Base-by-base conservation (phyloP, 306 rosid genomes). In the Cucurbita argyrosperma region DNA sequence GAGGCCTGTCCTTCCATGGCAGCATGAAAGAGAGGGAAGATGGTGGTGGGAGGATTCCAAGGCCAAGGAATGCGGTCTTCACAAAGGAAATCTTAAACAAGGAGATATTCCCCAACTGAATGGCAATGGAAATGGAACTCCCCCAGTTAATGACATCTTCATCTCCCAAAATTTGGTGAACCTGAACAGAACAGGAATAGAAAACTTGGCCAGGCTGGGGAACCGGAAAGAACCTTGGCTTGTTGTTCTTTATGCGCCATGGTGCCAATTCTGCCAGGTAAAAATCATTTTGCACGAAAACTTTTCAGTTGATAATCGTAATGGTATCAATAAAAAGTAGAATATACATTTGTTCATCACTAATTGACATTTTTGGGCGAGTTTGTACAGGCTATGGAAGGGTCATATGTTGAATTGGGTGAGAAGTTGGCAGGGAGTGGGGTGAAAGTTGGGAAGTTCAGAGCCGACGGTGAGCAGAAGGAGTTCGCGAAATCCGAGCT, bases 11-110 rank as follows among this genome's bases (percentile, higher is more conserved):
- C 85, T 94, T 46, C 99, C 99, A 2, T 95, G 99, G 42, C 99
- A 94, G 58, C 99, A 91, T 73, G 99, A 94, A 83, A 89, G 99
- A 75, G 99, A 94, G 39, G 99, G 99, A 79, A 86, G 99, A 54
- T 94, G 99, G 99, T 94, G 99, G 99, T 94, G 97, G 97, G 96
- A 92, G 85, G 97, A 92, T 66, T 90, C 97, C 71, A 90, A 88
- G 77, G 96, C 96, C 0, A 94, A 94, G 87, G 99, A 94, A 77
- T 94, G 99, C 13, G 99, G 99, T 75, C 99, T 94, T 74, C 99
- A 94, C 90, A 94, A 91, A 63, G 99, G 99, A 23, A 94, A 94
- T 54, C 76, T 94, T 38, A 89, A 87, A 74, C 90, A 87, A 79
- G 89, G 79, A 42, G 87, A 79, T 26, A 82, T 53, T 1, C 81